These are phyloP conservation scores for Claviceps fusiformis DNA, from an alignment of 2,329 filamentous ascomycete species.

Conservation along the genomic window DNA sequence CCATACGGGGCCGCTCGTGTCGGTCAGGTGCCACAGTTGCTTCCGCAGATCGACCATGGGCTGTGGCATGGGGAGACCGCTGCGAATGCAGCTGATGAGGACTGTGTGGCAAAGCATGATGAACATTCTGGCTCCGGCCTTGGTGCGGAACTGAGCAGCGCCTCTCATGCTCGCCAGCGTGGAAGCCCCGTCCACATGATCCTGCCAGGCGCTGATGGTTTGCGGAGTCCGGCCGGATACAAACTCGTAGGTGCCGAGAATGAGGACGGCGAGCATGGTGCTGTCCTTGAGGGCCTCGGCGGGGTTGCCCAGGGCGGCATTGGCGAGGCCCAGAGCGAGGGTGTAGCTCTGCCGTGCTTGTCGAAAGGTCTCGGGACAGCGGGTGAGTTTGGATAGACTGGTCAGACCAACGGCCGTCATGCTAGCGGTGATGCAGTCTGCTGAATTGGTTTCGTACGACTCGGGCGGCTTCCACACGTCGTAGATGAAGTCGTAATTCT, in stretches of 20 bases:
- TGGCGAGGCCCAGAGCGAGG: conserved; percentile 36
- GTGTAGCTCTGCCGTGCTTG: conserved; percentile 37
- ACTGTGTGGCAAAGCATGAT: conserved; percentile 38
- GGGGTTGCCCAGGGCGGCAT: conserved; percentile 33
- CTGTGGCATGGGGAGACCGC: conserved; percentile 33
- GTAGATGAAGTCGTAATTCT: conserved; percentile 39
- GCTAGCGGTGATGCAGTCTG: conserved; percentile 35
- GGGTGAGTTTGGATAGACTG: conserved; percentile 33
- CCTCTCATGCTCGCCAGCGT: conserved; percentile 37
- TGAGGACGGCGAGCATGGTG: conserved; percentile 39
- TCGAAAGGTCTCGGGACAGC: conserved; percentile 27
- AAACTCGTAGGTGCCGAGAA: conserved; percentile 41
- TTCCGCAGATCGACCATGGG: conserved; percentile 31
- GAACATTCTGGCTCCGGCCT: conserved; percentile 37
- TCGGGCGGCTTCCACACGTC: conserved; percentile 36
- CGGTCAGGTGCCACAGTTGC: conserved; percentile 23
- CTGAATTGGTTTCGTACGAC: conserved; percentile 16
- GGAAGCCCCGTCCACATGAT: conserved; percentile 39
- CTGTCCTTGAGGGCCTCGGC: conserved; percentile 30
- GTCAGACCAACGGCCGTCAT: conserved; percentile 42
- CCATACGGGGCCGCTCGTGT: conserved; percentile 26
- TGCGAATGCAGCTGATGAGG: conserved; percentile 38
- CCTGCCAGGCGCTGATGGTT: conserved; percentile 36
- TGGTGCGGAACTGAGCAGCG: conserved; percentile 29
- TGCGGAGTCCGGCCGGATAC: conserved; percentile 32